Evolutionary conservation across 2,329 filamentous ascomycete species (phyloP).

Genomic region (Fusarium nisikadoi): DNA sequence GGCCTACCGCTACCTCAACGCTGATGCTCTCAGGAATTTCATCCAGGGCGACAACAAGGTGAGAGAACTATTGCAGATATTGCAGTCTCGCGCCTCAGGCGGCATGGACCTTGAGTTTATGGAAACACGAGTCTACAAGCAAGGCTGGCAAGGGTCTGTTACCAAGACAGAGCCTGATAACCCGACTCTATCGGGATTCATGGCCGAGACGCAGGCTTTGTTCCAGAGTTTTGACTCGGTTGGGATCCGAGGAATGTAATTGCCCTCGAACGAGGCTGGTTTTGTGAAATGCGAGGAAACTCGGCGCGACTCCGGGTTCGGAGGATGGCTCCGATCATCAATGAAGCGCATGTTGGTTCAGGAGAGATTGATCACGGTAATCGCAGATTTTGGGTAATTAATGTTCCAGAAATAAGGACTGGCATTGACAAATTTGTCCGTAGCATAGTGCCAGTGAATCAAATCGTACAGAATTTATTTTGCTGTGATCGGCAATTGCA

Average conservation of each 20-base stretch:
- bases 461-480: rapidly evolving
- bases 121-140: background rate
- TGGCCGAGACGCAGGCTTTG: background rate
- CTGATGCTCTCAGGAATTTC: background rate
- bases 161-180: slow-evolving; percentile 5
- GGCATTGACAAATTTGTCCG: background rate
- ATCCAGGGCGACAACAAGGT: background rate
- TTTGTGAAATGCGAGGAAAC: background rate
- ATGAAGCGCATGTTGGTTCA: rapidly evolving
- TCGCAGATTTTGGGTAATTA: rapidly evolving
- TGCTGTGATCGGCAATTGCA: background rate
- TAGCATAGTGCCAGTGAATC: too few species aligned
- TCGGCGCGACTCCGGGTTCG: background rate
- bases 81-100: background rate
- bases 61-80: rapidly evolving
- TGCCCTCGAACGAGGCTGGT: background rate
- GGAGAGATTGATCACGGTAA: rapidly evolving
- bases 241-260: background rate
- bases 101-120: background rate
- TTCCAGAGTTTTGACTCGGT: background rate
- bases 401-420: rapidly evolving
- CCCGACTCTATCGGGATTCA: background rate
- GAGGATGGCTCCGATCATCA: background rate
- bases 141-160: slow-evolving; percentile 26
- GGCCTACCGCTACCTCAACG: background rate